phyloP scores from a whole-genome alignment of 225 moss, liverwort and hornwort genomes.

The Antitrichia curtipendula region DNA sequence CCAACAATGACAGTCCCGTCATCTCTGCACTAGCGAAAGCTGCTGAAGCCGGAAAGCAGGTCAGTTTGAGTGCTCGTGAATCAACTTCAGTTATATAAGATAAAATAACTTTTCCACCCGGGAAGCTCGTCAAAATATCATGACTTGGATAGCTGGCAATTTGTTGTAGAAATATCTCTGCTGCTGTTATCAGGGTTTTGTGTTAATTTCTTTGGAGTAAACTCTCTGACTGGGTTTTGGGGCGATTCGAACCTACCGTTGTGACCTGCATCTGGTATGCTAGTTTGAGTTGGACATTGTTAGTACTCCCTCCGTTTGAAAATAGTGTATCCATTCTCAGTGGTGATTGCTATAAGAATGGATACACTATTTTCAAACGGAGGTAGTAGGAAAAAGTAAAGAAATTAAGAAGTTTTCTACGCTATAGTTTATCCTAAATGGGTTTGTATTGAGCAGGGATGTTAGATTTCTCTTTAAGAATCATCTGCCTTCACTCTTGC shows the following conservation, averaged over 20 bases:
- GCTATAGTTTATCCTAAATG: background rate
- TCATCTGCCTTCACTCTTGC: background rate
- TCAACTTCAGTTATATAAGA: background rate
- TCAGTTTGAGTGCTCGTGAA: background rate
- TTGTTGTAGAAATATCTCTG: background rate
- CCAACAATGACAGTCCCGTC: slow-evolving; percentile 44
- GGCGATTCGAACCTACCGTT: background rate
- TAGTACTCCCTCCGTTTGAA: background rate
- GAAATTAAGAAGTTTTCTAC: background rate
- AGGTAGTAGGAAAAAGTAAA: background rate
- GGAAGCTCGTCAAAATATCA: background rate
- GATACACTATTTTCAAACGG: background rate
- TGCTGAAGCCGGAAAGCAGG: slow-evolving; percentile 55
- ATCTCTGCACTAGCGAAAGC: slow-evolving; percentile 49
- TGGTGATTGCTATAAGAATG: background rate
- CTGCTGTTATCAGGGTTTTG: background rate
- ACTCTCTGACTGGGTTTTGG: background rate
- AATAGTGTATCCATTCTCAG: background rate
- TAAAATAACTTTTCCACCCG: background rate
- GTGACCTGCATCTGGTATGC: background rate
- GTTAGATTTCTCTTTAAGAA: background rate
- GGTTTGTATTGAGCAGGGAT: background rate
- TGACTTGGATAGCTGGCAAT: background rate
- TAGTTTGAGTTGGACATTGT: background rate
- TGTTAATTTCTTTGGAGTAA: background rate